Evolutionary conservation across 2,329 filamentous ascomycete genomes (phyloP).

Genomic region (Helotiales sp.): DNA sequence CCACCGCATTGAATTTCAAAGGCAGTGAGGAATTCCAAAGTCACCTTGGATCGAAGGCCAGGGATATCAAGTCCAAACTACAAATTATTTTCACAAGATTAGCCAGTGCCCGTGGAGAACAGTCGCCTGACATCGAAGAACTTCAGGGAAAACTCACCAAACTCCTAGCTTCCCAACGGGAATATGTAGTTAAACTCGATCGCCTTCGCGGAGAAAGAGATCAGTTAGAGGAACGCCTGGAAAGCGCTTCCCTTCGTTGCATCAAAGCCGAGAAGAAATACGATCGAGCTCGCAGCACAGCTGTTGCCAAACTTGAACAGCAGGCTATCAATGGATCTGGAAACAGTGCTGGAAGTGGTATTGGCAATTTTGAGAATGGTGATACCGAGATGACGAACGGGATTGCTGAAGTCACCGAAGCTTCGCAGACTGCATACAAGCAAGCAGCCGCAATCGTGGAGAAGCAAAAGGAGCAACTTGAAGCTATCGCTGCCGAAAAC

Average conservation of each 20-base stretch:
- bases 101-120: slow-evolving; percentile 55
- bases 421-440: slow-evolving; percentile 76
- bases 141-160: slow-evolving; percentile 77
- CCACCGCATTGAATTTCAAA: slow-evolving; percentile 65
- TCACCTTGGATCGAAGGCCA: slow-evolving; percentile 78
- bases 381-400: slow-evolving; percentile 53
- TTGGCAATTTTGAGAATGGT: slow-evolving; percentile 51
- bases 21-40: slow-evolving; percentile 75
- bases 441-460: slow-evolving; percentile 76
- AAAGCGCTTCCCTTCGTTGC: slow-evolving; percentile 86
- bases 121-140: slow-evolving; percentile 71
- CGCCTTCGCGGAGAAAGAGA: slow-evolving; percentile 79
- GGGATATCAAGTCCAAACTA: slow-evolving; percentile 76
- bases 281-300: slow-evolving; percentile 84
- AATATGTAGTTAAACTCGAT: slow-evolving; percentile 76
- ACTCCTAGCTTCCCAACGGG: slow-evolving; percentile 82
- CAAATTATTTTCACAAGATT: slow-evolving; percentile 68
- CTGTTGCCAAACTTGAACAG: slow-evolving; percentile 90
- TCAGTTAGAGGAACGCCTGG: slow-evolving; percentile 82
- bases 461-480: slow-evolving; percentile 89
- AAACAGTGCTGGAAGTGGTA: slow-evolving; percentile 44
- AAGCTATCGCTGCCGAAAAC: slow-evolving; percentile 78
- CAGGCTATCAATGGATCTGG: slow-evolving; percentile 76
- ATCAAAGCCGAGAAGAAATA: slow-evolving; percentile 95
- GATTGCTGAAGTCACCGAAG: slow-evolving; percentile 60